Evolutionary conservation across 371 early-diverging fungal genomes (phyloP), one percentile per base, ranked within the genome.

Genomic region (Actinomortierella ambigua): DNA sequence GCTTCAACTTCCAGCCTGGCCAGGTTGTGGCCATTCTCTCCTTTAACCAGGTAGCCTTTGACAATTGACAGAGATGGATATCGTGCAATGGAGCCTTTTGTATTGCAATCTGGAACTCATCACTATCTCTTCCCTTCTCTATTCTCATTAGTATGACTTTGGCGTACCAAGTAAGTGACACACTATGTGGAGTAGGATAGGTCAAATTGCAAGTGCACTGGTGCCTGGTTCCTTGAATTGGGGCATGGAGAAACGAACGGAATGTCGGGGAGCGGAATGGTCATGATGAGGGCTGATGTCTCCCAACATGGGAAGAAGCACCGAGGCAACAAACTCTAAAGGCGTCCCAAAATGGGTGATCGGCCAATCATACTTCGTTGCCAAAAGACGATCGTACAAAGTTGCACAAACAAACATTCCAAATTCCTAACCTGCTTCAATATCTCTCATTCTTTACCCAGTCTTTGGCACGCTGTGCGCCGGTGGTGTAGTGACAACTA

Each of bases 11-110:
- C 29, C 68, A 85, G 47, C 76, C 71, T 52, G 86, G 89, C 48
- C 88, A 93, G 39, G 88, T 88, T 0, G 75, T 94, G 17, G 88
- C 85, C 46, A 65, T 92, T 9, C 85, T 82, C 42, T 77, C 92
- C 2, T 90, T 87, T 41, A 95, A 95, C 81, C 82, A 86, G 65
- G 84, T 89, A 81, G 11, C 20, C 43, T 46, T 46, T 15, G 4
- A 15, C 46, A 18, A 5, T 46, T 20, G 46, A 15, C 3, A 15
- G 46, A 15, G 22, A 4, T 17, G 14, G 34, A 17, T 18, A 39
- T 0, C 13, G 18, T n/a, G 20, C 40, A 0, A 13, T 1, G 14
- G 5, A 22, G 13, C 11, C 14, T 28, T 40, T 17, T 18, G 27
- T 27, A 14, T 52, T 4, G 26, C 27, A 34, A 50, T 39, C 39